phyloP scores from a whole-genome alignment of 805 yeast species.

The Maudiozyma turicensis region DNA sequence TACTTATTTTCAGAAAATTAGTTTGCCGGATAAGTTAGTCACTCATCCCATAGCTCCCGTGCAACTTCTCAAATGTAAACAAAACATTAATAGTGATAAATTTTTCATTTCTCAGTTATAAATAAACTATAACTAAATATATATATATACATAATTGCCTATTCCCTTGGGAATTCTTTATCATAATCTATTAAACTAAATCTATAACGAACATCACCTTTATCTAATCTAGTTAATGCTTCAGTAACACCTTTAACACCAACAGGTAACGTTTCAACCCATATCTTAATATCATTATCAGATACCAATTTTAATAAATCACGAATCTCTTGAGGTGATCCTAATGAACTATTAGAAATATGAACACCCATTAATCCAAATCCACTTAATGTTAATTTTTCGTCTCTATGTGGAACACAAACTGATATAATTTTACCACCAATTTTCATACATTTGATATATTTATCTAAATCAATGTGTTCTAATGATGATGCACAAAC shows the following conservation, averaged over 20 bases:
- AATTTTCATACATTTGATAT: conserved; percentile 22
- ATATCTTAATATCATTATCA: conserved; percentile 37
- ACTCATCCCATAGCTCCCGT: not conserved
- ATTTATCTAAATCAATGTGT: conserved; percentile 31
- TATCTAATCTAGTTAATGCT: conserved; percentile 39
- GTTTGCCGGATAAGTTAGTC: not conserved
- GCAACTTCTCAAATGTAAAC: not conserved
- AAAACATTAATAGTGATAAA: not conserved
- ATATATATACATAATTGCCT: no score
- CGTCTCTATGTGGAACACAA: conserved; percentile 15
- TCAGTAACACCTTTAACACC: conserved; percentile 33
- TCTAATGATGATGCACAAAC: conserved; percentile 39
- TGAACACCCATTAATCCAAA: conserved; percentile 15
- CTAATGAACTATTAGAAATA: conserved; percentile 31
- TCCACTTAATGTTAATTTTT: conserved; percentile 9
- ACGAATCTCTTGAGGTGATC: conserved; percentile 37
- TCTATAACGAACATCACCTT: conserved; percentile 46
- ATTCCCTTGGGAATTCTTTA: conserved; percentile 19
- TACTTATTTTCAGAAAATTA: not conserved
- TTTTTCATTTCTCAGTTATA: not conserved
- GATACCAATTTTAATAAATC: conserved; percentile 42
- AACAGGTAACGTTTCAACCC: conserved; percentile 44
- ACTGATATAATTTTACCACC: conserved; percentile 31
- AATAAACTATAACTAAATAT: no score
- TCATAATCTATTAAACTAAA: conserved; percentile 43